These are phyloP conservation scores for Aspergillus sp. DNA, from an alignment of 2,329 filamentous ascomycete species.

Conservation along the genomic window DNA sequence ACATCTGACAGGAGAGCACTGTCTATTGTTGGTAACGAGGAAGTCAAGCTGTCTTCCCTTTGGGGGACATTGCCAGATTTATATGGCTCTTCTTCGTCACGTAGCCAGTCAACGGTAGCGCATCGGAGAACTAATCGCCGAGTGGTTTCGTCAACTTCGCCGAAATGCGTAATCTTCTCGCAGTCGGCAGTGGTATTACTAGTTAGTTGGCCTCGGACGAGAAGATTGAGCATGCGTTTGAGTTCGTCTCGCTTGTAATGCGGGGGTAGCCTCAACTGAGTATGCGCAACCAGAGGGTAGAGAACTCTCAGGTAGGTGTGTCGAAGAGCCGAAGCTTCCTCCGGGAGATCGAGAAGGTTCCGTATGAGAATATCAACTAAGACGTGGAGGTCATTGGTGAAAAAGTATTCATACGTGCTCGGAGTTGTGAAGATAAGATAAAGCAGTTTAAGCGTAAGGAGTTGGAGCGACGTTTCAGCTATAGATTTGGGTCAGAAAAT, in stretches of 20 bases:
- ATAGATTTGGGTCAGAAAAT: slow-evolving; percentile 15
- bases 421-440: slow-evolving; percentile 94
- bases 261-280: slow-evolving; percentile 80
- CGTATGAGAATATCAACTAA: slow-evolving; percentile 94
- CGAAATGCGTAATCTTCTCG: slow-evolving; percentile 50
- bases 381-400: slow-evolving; percentile 93
- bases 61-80: neutral
- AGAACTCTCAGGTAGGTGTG: slow-evolving; percentile 95
- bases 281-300: slow-evolving; percentile 86
- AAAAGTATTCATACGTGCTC: slow-evolving; percentile 95
- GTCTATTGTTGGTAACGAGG: slow-evolving; percentile 11
- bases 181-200: slow-evolving; percentile 40
- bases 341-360: slow-evolving; percentile 91
- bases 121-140: slow-evolving; percentile 49
- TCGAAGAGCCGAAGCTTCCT: slow-evolving; percentile 70
- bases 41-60: slow-evolving; percentile 15
- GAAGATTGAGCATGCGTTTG: slow-evolving; percentile 69
- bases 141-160: slow-evolving; percentile 52
- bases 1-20: slow-evolving; percentile 7
- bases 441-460: slow-evolving; percentile 93
- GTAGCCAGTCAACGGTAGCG: slow-evolving; percentile 48
- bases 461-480: slow-evolving; percentile 85
- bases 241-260: slow-evolving; percentile 93
- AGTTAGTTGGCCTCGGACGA: slow-evolving; percentile 72
- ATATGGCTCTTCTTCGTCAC: slow-evolving; percentile 29